Percentiles rank a stretch among this genome's conserved stretches.
Evolutionary conservation across 208 protist species (phyloP).

Genomic region (Trypanosoma scelopori): DNA sequence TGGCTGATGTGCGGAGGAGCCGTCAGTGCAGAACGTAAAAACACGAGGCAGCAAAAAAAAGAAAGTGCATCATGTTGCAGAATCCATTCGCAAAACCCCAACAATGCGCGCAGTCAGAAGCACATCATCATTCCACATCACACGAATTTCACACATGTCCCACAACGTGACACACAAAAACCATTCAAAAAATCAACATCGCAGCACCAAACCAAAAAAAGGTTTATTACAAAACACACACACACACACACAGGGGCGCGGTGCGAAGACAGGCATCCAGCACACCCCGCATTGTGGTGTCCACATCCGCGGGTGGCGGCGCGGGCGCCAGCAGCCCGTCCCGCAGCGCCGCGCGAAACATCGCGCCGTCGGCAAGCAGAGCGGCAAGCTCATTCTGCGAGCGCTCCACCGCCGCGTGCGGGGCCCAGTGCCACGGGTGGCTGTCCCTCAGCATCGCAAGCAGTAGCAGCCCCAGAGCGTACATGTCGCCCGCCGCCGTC

Average conservation of each 20-base stretch:
- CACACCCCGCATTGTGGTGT: slow-evolving; percentile 12
- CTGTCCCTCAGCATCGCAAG: slow-evolving; percentile 32
- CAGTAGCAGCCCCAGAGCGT: slow-evolving; percentile 24
- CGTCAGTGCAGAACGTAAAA: too few species aligned
- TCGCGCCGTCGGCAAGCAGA: slow-evolving; percentile 23
- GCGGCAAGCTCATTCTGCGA: slow-evolving; percentile 15
- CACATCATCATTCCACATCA: too few species aligned
- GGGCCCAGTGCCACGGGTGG: slow-evolving; percentile 38
- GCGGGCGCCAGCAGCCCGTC: slow-evolving; percentile 19
- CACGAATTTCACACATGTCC: too few species aligned
- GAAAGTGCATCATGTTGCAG: too few species aligned
- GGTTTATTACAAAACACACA: slow-evolving; percentile 3
- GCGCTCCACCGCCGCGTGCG: slow-evolving; percentile 15
- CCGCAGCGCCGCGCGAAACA: slow-evolving; percentile 26
- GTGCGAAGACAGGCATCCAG: slow-evolving; percentile 25
- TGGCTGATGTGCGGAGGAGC: too few species aligned
- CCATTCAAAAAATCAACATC: too few species aligned
- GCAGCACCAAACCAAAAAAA: slow-evolving; percentile 16
- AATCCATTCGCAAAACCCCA: too few species aligned
- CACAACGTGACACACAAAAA: too few species aligned
- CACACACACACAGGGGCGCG: too few species aligned
- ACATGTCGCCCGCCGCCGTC: slow-evolving; percentile 28
- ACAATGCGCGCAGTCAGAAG: too few species aligned
- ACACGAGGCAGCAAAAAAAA: too few species aligned
- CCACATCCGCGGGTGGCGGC: slow-evolving; percentile 8